Evolutionary conservation across 495 filamentous ascomycete genomes (phyloP).

Genomic region (Neurospora sp.): DNA sequence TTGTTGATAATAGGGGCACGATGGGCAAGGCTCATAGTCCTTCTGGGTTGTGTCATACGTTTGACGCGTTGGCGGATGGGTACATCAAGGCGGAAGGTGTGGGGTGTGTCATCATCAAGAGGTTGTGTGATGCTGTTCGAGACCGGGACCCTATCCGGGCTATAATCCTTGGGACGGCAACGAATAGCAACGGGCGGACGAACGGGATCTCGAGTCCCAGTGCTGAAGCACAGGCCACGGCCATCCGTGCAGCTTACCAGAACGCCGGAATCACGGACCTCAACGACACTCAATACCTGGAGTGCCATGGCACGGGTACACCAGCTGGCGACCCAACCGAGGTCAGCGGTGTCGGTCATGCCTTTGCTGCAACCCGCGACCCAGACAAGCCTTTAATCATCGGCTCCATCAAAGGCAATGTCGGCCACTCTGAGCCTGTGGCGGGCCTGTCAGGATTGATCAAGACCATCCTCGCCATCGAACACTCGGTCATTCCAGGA

Average conservation of each 20-base stretch:
- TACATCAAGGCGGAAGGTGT: slow-evolving; percentile 51
- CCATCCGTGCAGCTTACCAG: slow-evolving; percentile 36
- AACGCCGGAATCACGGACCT: slow-evolving; percentile 8
- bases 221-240: slow-evolving; percentile 34
- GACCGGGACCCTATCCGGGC: slow-evolving; percentile 43
- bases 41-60: slow-evolving; percentile 20
- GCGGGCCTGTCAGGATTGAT: slow-evolving; percentile 29
- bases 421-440: slow-evolving; percentile 31
- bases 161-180: slow-evolving; percentile 38
- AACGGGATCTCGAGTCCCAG: slow-evolving; percentile 40
- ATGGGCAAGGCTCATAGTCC: slow-evolving; percentile 3
- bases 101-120: slow-evolving; percentile 32
- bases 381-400: slow-evolving; percentile 11
- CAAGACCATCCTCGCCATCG: slow-evolving; percentile 26
- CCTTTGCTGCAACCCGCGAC: slow-evolving; percentile 2
- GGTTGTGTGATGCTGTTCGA: slow-evolving; percentile 34
- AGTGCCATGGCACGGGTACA: slow-evolving; percentile 41
- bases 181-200: slow-evolving; percentile 42
- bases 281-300: slow-evolving; percentile 32
- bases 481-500: slow-evolving; percentile 25
- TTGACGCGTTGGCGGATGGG: slow-evolving; percentile 28
- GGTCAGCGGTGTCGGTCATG: slow-evolving; percentile 14
- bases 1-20: not conserved
- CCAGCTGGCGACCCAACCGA: slow-evolving; percentile 39
- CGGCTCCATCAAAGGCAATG: slow-evolving; percentile 36